Evolutionary conservation across 106 monocot genomes (phyloP).

Genomic region (Amphibolis antarctica): DNA sequence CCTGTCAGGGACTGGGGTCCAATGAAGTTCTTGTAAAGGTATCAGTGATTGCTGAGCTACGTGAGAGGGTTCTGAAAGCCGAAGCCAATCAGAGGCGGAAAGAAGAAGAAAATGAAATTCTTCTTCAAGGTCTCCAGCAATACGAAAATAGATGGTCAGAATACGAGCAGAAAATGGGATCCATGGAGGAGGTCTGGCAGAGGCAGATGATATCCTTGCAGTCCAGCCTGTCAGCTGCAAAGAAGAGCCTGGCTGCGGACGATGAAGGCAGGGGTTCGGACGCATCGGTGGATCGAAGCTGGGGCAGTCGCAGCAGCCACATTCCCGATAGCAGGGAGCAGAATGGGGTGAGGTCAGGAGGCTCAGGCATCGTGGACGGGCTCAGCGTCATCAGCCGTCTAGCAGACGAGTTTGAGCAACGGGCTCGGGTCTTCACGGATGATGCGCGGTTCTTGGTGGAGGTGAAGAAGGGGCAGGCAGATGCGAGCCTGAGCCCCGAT

Average conservation of each 20-base stretch:
- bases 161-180: constrained; percentile 90
- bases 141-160: constrained; percentile 81
- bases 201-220: constrained; percentile 89
- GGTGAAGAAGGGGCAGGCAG: constrained; percentile 81
- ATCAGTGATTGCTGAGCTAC: constrained; percentile 78
- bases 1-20: constrained; percentile 29
- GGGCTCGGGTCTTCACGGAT: constrained; percentile 54
- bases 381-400: constrained; percentile 41
- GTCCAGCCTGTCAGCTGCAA: constrained; percentile 66
- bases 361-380: constrained; percentile 11
- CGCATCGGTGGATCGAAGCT: constrained; percentile 44
- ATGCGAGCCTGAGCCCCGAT: constrained; percentile 66
- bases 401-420: constrained; percentile 71
- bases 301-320: constrained; percentile 30
- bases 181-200: constrained; percentile 99
- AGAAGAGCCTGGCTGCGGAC: constrained; percentile 59
- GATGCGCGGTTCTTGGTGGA: constrained; percentile 77
- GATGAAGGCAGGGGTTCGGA: constrained; percentile 36
- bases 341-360: constrained; percentile 10
- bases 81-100: constrained; percentile 65
- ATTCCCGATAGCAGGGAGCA: constrained; percentile 7
- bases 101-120: constrained; percentile 84
- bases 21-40: constrained; percentile 61
- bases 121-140: constrained; percentile 68
- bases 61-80: constrained; percentile 67